A percentile compares a stretch with the other conserved stretches of the same genome.
phyloP scores from a whole-genome alignment of 306 rosid species.

The Gastrolobium bilobum region DNA sequence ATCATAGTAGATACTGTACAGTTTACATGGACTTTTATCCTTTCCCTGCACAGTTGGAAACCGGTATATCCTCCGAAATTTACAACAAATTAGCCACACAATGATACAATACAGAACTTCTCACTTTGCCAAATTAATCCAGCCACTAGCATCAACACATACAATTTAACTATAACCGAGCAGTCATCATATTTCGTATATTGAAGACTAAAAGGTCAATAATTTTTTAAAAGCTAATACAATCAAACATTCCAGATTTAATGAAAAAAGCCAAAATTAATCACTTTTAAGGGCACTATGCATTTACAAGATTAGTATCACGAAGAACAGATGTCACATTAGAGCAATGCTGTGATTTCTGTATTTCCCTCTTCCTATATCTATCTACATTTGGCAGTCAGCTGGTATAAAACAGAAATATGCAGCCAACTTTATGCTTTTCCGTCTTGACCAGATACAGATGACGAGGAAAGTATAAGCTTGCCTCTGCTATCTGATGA shows the following conservation, averaged over 20 bases:
- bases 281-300: constrained; percentile 39
- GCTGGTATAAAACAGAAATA: constrained; percentile 37
- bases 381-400: constrained; percentile 59
- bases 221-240: constrained; percentile 8
- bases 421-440: constrained; percentile 39
- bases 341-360: constrained; percentile 49
- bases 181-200: constrained; percentile 4
- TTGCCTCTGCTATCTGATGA: constrained; percentile 68
- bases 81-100: neutral
- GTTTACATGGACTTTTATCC: no score
- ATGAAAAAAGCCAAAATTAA: constrained; percentile 3
- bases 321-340: constrained; percentile 40
- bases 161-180: neutral
- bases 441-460: constrained; percentile 45
- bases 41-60: neutral
- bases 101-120: neutral
- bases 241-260: neutral
- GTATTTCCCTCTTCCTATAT: constrained; percentile 52
- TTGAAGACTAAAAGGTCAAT: constrained; percentile 8
- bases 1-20: neutral
- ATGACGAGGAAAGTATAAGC: constrained; percentile 53
- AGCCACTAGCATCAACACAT: neutral
- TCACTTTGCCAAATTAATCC: neutral
- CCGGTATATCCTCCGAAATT: neutral
- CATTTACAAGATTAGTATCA: constrained; percentile 51